phyloP scores from a whole-genome alignment of 129 eudicot genomes.

The Artemisia tridentata region DNA sequence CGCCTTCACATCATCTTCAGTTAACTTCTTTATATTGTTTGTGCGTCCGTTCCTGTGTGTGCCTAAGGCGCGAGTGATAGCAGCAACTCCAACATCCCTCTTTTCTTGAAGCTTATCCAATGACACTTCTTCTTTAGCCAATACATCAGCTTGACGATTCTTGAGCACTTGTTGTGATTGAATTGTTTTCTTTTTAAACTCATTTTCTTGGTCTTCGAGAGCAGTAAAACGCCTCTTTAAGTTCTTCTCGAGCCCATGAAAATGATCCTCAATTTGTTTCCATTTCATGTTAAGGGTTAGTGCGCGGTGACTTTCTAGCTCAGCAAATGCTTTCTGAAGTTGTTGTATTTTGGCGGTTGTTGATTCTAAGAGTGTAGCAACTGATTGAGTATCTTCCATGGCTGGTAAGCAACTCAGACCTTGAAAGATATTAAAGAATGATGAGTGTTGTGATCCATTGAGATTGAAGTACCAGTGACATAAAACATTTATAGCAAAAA shows the following conservation, averaged over 20 bases:
- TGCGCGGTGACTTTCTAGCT: slow-evolving; percentile 82
- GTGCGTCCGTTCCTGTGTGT: neutral
- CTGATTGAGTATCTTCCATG: slow-evolving; percentile 72
- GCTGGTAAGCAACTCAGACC: slow-evolving; percentile 22
- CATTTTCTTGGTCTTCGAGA: slow-evolving; percentile 78
- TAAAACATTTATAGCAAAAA: too few species aligned
- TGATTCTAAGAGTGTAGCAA: slow-evolving; percentile 56
- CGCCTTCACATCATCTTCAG: slow-evolving; percentile 39
- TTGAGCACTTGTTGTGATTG: slow-evolving; percentile 50
- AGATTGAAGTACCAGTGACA: too few species aligned
- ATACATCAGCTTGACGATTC: slow-evolving; percentile 66
- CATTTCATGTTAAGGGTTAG: slow-evolving; percentile 75
- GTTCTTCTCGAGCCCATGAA: slow-evolving; percentile 82
- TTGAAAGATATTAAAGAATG: neutral
- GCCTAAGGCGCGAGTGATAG: slow-evolving; percentile 28
- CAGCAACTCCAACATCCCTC: slow-evolving; percentile 76
- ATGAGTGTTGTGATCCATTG: too few species aligned
- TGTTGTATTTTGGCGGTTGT: slow-evolving; percentile 75
- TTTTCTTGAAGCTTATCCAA: slow-evolving; percentile 67
- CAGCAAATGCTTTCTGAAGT: slow-evolving; percentile 86
- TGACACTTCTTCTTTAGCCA: slow-evolving; percentile 64
- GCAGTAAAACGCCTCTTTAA: slow-evolving; percentile 77
- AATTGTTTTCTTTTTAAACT: slow-evolving; percentile 55
- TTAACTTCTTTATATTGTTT: slow-evolving; percentile 26
- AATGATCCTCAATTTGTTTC: slow-evolving; percentile 83